Evolutionary conservation across 108 stramenopile species (phyloP).

Genomic region (Bacterosira constricta): DNA sequence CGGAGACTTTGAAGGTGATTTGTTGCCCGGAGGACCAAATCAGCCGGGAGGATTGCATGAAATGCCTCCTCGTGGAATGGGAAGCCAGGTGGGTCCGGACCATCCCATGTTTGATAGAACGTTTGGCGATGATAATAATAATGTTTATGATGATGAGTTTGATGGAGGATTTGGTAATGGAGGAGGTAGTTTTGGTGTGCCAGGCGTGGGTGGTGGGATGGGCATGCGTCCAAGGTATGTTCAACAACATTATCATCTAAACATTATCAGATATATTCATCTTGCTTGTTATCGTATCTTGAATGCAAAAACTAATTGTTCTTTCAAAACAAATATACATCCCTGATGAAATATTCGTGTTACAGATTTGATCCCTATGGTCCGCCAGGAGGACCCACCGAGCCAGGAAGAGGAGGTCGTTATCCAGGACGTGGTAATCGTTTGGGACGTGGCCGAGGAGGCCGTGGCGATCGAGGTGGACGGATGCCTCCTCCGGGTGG

Average conservation of each 20-base stretch:
- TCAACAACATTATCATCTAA: too few relatives aligned
- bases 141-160: slow-evolving; percentile 12
- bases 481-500: slow-evolving; percentile 41
- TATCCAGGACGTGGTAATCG: slow-evolving; percentile 35
- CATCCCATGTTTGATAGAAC: slow-evolving; percentile 74
- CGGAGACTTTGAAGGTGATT: slow-evolving; percentile 79
- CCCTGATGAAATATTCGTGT: too few relatives aligned
- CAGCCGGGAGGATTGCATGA: slow-evolving; percentile 25
- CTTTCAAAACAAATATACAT: too few relatives aligned
- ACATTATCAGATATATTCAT: not conserved
- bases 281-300: not conserved
- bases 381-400: slow-evolving; percentile 67
- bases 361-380: slow-evolving; percentile 68
- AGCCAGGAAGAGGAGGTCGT: slow-evolving; percentile 38
- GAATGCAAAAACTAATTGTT: not conserved
- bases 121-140: slow-evolving; percentile 35
- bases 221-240: slow-evolving; percentile 72
- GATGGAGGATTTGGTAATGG: slow-evolving; percentile 31
- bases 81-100: slow-evolving; percentile 84
- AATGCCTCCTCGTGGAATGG: slow-evolving; percentile 26
- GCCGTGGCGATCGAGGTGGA: slow-evolving; percentile 20
- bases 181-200: slow-evolving; percentile 23
- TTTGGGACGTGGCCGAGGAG: slow-evolving; percentile 27
- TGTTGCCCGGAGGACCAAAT: slow-evolving; percentile 64
- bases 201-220: slow-evolving; percentile 47